phyloP scores from a whole-genome alignment of 225 moss, liverwort and hornwort species.

The Pseudisothecium myosuroides region DNA sequence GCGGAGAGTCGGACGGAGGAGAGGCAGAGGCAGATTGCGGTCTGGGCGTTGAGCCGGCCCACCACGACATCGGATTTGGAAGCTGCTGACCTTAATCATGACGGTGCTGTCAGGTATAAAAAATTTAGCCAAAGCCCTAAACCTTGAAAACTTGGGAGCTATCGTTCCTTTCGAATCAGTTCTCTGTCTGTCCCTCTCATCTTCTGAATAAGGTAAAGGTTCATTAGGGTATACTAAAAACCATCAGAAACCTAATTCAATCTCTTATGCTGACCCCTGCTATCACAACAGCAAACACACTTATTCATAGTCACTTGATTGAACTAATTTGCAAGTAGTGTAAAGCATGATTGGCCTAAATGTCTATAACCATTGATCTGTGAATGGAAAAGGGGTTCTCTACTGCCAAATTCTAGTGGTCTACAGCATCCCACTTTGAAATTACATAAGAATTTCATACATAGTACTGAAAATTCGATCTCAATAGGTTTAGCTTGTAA shows the following conservation, averaged over 20 bases:
- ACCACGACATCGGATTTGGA: slow-evolving; percentile 17
- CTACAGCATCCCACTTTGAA: neutral
- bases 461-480: neutral
- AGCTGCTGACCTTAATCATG: slow-evolving; percentile 8
- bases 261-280: neutral
- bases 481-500: neutral
- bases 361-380: neutral
- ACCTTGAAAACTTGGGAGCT: neutral
- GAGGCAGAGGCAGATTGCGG: slow-evolving; percentile 5
- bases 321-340: neutral
- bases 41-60: slow-evolving; percentile 11
- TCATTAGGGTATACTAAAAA: neutral
- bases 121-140: neutral
- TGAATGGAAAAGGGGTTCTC: neutral
- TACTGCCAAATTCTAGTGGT: neutral
- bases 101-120: neutral
- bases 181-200: neutral
- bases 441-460: neutral
- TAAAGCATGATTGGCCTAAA: neutral
- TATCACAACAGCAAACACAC: neutral
- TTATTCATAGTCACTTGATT: neutral
- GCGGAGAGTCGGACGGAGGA: slow-evolving; percentile 21
- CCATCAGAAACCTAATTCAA: neutral
- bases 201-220: neutral
- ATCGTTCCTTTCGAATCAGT: neutral